These are phyloP conservation scores for Schizonepeta tenuifolia DNA, from an alignment of 257 asterid species.

Conservation along the genomic window DNA sequence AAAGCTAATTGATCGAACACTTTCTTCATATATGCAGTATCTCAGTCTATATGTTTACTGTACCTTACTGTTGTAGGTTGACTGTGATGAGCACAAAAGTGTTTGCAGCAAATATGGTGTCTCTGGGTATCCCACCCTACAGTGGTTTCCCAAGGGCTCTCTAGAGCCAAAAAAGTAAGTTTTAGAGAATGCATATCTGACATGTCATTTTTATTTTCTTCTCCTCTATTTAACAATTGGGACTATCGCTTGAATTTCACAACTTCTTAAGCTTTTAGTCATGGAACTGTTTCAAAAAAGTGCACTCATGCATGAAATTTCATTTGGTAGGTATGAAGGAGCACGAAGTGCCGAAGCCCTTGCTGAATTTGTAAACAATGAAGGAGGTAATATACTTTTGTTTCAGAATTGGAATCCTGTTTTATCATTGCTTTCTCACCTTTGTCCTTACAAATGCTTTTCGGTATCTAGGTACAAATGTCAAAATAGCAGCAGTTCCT, in stretches of 20 bases:
- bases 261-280: not conserved
- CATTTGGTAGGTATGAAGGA: conserved; percentile 63
- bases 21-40: not conserved
- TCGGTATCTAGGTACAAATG: conserved; percentile 66
- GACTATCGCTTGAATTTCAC: not conserved
- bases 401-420: not conserved
- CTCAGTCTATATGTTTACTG: not conserved
- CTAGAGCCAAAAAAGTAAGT: conserved; percentile 81
- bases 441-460: conserved; percentile 3
- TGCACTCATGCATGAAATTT: conserved; percentile 28
- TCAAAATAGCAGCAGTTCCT: conserved; percentile 71
- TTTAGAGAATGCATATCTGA: not conserved
- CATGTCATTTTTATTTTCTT: conserved; percentile 9
- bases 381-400: conserved; percentile 61
- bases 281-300: not conserved
- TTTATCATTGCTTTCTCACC: conserved; percentile 7
- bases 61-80: conserved; percentile 53
- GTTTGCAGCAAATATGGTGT: conserved; percentile 81
- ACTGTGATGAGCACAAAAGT: conserved; percentile 83
- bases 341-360: conserved; percentile 71
- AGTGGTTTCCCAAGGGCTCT: conserved; percentile 93
- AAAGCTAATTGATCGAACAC: conserved; percentile 8
- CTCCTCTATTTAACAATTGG: conserved; percentile 2
- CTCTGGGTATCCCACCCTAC: conserved; percentile 85
- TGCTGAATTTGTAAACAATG: conserved; percentile 65